Evolutionary conservation across 257 asterid genomes (phyloP).

Genomic region (Capsicum rhomboideum): DNA sequence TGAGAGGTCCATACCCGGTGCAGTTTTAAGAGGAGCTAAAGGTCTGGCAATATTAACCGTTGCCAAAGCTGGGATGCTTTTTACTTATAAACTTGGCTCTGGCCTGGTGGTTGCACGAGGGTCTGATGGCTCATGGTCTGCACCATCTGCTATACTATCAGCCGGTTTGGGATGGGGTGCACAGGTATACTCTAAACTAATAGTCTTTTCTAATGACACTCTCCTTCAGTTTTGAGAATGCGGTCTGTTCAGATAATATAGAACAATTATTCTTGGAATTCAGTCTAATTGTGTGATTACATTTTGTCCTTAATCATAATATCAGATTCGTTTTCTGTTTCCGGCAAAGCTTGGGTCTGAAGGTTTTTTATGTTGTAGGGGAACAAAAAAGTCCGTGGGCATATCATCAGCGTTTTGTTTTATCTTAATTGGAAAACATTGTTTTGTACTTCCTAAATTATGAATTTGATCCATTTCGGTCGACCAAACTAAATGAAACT

Average conservation of each 20-base stretch:
- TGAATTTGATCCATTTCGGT: background rate
- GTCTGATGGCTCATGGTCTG: slow-evolving; percentile 98
- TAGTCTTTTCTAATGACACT: background rate
- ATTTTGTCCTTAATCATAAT: background rate
- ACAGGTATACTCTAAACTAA: slow-evolving; percentile 42
- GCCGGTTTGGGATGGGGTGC: slow-evolving; percentile 99
- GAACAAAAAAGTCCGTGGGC: background rate
- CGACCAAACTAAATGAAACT: background rate
- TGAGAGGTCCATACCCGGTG: slow-evolving; percentile 85
- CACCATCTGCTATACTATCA: slow-evolving; percentile 92
- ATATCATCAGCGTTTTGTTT: background rate
- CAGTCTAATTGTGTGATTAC: background rate
- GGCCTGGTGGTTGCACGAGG: slow-evolving; percentile 89
- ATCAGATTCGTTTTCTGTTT: background rate
- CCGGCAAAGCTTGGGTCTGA: background rate
- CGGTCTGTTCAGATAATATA: background rate
- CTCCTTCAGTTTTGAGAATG: background rate
- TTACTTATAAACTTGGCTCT: slow-evolving; percentile 86
- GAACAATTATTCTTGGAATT: background rate
- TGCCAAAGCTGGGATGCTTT: slow-evolving; percentile 80
- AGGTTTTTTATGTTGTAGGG: background rate
- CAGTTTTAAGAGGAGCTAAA: slow-evolving; percentile 82
- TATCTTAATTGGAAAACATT: background rate
- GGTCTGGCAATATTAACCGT: slow-evolving; percentile 95
- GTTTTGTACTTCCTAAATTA: background rate